These are phyloP conservation scores for Calonectria hawksworthii DNA, from an alignment of 2,329 filamentous ascomycete genomes.

Conservation along the genomic window DNA sequence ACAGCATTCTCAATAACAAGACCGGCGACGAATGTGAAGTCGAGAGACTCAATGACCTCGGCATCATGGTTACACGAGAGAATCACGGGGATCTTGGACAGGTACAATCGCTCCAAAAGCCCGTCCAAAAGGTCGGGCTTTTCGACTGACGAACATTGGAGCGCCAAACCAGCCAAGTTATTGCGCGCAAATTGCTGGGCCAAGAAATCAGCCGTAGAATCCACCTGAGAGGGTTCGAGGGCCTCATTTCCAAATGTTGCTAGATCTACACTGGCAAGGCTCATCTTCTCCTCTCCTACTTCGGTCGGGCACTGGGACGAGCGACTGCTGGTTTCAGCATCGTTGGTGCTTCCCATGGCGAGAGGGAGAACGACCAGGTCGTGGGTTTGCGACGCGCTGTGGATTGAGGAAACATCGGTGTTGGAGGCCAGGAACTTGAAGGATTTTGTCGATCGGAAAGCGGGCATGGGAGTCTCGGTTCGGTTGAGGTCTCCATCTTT, in stretches of 20 bases:
- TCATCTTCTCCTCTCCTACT: constrained; percentile 26
- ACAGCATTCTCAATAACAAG: constrained; percentile 35
- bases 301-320: constrained; percentile 23
- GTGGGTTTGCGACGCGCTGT: constrained; percentile 11
- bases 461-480: constrained; percentile 14
- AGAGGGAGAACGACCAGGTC: constrained; percentile 30
- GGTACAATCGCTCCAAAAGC: constrained; percentile 23
- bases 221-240: constrained; percentile 22
- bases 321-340: constrained; percentile 17
- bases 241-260: constrained; percentile 27
- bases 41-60: constrained; percentile 27
- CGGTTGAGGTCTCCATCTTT: background rate
- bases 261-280: constrained; percentile 23
- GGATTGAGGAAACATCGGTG: constrained; percentile 18
- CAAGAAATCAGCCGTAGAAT: constrained; percentile 26
- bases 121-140: constrained; percentile 22
- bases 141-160: constrained; percentile 8
- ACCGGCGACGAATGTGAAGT: constrained; percentile 27
- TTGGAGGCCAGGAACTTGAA: constrained; percentile 22
- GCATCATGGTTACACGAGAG: constrained; percentile 33
- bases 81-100: constrained; percentile 26
- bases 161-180: constrained; percentile 23
- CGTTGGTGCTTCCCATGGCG: constrained; percentile 21
- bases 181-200: constrained; percentile 19
- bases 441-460: constrained; percentile 26